These are phyloP conservation scores for Poa pratensis DNA, from an alignment of 176 grass and related monocot genomes.

Conservation along the genomic window DNA sequence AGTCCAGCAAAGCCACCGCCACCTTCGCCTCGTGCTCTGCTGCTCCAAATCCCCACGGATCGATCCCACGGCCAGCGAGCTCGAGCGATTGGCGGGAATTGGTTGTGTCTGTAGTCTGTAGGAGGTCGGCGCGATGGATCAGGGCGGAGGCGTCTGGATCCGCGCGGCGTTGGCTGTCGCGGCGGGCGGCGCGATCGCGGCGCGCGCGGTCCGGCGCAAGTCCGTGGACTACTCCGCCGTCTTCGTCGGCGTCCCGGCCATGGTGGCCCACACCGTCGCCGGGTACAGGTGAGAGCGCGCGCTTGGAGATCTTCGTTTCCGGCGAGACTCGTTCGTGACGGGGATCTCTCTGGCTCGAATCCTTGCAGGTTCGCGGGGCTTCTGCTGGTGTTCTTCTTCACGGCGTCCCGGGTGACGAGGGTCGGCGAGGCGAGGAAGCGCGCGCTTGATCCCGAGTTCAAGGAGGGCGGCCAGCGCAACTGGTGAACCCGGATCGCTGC, in stretches of 20 bases:
- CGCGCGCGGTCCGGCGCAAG: slow-evolving; percentile 71
- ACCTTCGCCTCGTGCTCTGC: neutral
- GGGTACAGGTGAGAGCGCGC: slow-evolving; percentile 65
- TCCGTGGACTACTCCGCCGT: slow-evolving; percentile 78
- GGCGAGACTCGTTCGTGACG: neutral
- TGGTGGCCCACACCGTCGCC: slow-evolving; percentile 82
- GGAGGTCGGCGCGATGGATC: slow-evolving; percentile 42
- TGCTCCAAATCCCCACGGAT: slow-evolving; percentile 5
- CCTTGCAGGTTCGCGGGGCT: slow-evolving; percentile 74
- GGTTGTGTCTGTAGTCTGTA: neutral
- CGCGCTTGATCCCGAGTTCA: slow-evolving; percentile 80
- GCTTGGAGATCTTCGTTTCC: neutral
- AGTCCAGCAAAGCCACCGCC: slow-evolving; percentile 5
- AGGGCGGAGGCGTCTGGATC: slow-evolving; percentile 48
- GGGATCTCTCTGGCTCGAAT: slow-evolving; percentile 34
- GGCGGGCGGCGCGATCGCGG: slow-evolving; percentile 61
- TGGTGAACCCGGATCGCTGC: slow-evolving; percentile 57
- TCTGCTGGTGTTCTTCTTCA: slow-evolving; percentile 95
- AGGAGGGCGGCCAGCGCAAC: slow-evolving; percentile 86
- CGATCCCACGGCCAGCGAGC: neutral
- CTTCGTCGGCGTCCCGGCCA: slow-evolving; percentile 76
- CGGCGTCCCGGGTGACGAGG: slow-evolving; percentile 84
- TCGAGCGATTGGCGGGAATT: neutral
- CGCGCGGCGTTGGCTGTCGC: slow-evolving; percentile 52
- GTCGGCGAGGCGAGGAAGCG: slow-evolving; percentile 80